These are phyloP conservation scores for Saitozyma sp. DNA, from an alignment of 768 basidiomycete genomes.

Conservation along the genomic window DNA sequence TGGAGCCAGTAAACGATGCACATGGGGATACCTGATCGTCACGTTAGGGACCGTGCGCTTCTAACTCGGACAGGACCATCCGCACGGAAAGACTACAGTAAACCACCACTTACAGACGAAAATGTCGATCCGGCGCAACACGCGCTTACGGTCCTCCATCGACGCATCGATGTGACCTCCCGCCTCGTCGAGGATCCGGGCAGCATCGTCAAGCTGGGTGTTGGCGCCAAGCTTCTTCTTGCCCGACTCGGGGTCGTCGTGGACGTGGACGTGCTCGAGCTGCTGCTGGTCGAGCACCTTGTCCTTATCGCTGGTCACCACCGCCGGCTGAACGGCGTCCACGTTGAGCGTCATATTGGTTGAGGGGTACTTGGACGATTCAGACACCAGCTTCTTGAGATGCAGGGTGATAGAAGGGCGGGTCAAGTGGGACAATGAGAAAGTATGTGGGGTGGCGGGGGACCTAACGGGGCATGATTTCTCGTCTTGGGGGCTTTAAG, in stretches of 20 bases:
- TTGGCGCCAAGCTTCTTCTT: conserved; percentile 19
- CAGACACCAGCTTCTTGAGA: no score
- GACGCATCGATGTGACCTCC: conserved; percentile 26
- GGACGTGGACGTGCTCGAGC: conserved; percentile 14
- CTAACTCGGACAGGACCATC: no score
- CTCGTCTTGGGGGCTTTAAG: no score
- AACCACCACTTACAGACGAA: conserved; percentile 16
- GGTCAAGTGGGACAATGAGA: no score
- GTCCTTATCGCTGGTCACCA: conserved; percentile 1
- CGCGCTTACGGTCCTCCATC: conserved; percentile 18
- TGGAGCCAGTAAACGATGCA: conserved; percentile 24
- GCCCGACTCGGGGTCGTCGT: conserved; percentile 3
- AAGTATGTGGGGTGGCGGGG: no score
- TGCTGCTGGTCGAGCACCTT: conserved; percentile 13
- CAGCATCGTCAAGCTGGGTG: conserved; percentile 33
- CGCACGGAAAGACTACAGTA: no score
- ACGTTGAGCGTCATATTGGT: no score
- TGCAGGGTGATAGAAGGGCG: no score
- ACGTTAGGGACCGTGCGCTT: background rate
- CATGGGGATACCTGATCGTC: background rate
- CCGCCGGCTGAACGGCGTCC: no score
- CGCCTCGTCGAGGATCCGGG: conserved; percentile 17
- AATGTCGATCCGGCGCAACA: conserved; percentile 29
- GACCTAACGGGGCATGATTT: no score
- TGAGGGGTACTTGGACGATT: no score